Percentiles rank a stretch among this genome's conserved stretches.
Evolutionary conservation across 495 filamentous ascomycete genomes (phyloP).

Genomic region (Trichoderma parareesei): DNA sequence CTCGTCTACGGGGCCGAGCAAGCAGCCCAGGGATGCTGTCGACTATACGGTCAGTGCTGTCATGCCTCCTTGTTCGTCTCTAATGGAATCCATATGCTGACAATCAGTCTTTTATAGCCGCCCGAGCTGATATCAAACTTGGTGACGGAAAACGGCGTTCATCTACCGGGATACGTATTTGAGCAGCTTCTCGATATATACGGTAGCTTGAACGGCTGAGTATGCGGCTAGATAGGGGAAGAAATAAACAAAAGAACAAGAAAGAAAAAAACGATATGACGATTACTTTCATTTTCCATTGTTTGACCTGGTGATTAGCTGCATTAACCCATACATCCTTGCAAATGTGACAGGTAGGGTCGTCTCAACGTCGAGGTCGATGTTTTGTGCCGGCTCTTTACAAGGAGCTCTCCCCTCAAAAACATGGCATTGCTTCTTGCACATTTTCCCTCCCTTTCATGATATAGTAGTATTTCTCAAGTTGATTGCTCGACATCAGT

Average conservation of each 20-base stretch:
- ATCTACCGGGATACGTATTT: conserved; percentile 7
- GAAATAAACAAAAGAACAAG: neutral
- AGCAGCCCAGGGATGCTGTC: conserved; percentile 43
- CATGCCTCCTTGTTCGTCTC: neutral
- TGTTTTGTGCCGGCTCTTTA: too few species aligned
- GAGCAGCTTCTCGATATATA: conserved; percentile 10
- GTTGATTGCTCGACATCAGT: too few species aligned
- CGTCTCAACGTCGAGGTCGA: too few species aligned
- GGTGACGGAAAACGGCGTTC: conserved; percentile 12
- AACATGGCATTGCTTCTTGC: too few species aligned
- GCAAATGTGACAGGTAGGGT: too few species aligned
- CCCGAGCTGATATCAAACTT: neutral
- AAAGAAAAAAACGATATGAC: neutral
- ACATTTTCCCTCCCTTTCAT: too few species aligned
- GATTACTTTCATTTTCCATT: too few species aligned
- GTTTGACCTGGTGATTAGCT: too few species aligned
- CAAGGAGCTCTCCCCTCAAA: too few species aligned
- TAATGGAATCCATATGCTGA: neutral
- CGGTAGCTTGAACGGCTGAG: conserved; percentile 11
- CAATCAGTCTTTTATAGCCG: neutral
- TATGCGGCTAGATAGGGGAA: neutral
- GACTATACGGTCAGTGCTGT: conserved; percentile 64
- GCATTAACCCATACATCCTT: too few species aligned
- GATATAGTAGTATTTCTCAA: too few species aligned
- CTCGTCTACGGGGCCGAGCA: conserved; percentile 20